Base-by-base conservation (phyloP, 2,329 filamentous ascomycete species). In the Fusarium pilosicola region DNA sequence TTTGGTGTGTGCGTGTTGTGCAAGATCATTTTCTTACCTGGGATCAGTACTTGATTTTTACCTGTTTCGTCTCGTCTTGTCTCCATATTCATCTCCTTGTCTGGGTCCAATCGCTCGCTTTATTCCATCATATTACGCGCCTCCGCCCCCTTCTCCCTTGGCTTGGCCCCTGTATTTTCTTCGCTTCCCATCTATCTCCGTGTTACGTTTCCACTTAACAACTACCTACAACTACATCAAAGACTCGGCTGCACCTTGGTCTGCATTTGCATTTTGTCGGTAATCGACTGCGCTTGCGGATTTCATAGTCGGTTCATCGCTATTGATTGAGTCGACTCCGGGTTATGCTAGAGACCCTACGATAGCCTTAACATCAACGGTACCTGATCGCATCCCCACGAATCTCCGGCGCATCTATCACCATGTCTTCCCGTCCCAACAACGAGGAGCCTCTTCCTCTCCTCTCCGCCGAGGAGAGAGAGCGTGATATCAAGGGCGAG, bases 391-490 rank as follows among this genome's bases (percentile, higher is more conserved):
- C 63, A 54, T 72, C 57, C 52, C 59, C 71, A 48, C 68, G 26
- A 57, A 62, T 22, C 20, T 38, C 44, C 52, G 71, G 56, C 71
- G 71, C 68, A 74, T 74, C 48, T 49, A 30, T 51, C 39, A 72
- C 56, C 60, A 84, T 84, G 82, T 76, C 81, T 73, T 76, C 81
- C 70, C 80, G 77, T 44, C 78, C 74, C 36, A 76, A 80, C 28
- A 74, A 74, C 12, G 77, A 82, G 48, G 81, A 82, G 66, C 78
- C 79, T 46, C 74, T 79, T 44, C 76, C 78, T 42, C 76, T 81
- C 34, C 76, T 82, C 63, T 76, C 76, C 60, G 62, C 77, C n/a
- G 79, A 81, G 63, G 76, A 81, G 70, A 77, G 77, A 68, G 76
- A 81, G 32, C 74, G 62, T 30, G 80, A 81, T 54, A 63, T 68